Conservation (phyloP, 495 filamentous ascomycete species). For the Evernia prunastri region DNA sequence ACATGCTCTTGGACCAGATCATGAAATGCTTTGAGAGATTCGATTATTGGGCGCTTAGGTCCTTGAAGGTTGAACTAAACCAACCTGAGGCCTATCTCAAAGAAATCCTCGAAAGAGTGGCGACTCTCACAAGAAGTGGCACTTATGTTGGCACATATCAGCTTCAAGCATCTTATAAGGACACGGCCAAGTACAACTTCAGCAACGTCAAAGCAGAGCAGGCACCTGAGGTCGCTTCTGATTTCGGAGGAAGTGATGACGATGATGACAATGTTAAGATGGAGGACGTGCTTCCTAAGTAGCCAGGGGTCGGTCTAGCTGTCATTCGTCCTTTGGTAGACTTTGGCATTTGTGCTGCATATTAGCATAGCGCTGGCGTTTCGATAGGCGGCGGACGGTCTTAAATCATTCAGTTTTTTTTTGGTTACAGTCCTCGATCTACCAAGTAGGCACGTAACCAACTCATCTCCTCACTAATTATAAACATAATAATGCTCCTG, state of each 20-base stretch:
- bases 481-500: too few species aligned
- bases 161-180: slow-evolving; percentile 51
- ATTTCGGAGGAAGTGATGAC: slow-evolving; percentile 37
- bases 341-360: neutral
- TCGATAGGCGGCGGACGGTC: neutral
- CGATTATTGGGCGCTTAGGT: slow-evolving; percentile 84
- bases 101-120: slow-evolving; percentile 74
- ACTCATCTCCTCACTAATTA: too few species aligned
- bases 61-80: slow-evolving; percentile 59
- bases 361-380: slow-evolving; percentile 17
- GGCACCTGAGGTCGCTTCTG: slow-evolving; percentile 40
- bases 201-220: slow-evolving; percentile 42
- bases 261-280: slow-evolving; percentile 71
- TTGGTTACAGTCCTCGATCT: too few species aligned
- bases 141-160: slow-evolving; percentile 78
- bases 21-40: slow-evolving; percentile 74
- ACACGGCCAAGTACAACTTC: slow-evolving; percentile 40
- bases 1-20: slow-evolving; percentile 77
- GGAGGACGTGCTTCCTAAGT: slow-evolving; percentile 54
- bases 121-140: slow-evolving; percentile 70
- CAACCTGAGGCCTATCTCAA: slow-evolving; percentile 93
- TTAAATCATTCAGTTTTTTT: neutral
- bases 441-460: neutral
- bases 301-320: slow-evolving; percentile 5
- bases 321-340: neutral